Conservation (phyloP, 2,329 filamentous ascomycete species). For the Cladosporium sp. region DNA sequence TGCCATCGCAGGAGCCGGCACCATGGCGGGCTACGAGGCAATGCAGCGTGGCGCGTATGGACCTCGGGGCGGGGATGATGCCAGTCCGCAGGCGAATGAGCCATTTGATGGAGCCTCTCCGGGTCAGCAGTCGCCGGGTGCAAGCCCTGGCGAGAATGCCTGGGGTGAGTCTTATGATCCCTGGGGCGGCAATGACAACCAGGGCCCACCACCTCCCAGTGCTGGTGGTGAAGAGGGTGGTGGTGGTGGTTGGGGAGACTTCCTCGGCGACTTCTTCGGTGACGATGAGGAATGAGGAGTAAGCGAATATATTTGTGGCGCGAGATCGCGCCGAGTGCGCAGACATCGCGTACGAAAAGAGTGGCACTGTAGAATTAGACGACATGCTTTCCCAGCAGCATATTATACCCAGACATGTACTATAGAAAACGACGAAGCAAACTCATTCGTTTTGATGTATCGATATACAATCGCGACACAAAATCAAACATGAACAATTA, state of each 20-base stretch:
- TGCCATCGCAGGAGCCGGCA: conserved; percentile 49
- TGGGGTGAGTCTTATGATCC: conserved; percentile 24
- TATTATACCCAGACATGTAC: conserved; percentile 1
- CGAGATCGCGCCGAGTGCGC: neutral
- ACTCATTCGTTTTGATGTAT: neutral
- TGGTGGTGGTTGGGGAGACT: conserved; percentile 25
- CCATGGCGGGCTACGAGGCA: conserved; percentile 60
- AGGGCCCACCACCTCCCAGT: neutral
- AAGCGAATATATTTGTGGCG: no score
- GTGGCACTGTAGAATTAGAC: neutral
- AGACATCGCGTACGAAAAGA: neutral
- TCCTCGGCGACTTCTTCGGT: conserved; percentile 21
- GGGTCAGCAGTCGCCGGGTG: conserved; percentile 2
- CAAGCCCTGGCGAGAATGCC: conserved; percentile 18
- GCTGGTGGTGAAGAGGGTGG: conserved; percentile 19
- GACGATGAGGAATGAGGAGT: neutral
- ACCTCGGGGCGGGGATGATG: conserved; percentile 25
- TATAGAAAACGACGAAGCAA: neutral
- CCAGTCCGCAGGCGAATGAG: conserved; percentile 29
- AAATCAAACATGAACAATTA: neutral
- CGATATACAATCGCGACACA: no score
- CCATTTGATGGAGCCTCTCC: conserved; percentile 22
- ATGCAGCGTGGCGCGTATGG: conserved; percentile 51
- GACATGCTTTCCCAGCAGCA: neutral
- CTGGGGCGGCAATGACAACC: conserved; percentile 26